Base-by-base conservation (phyloP, 345 rosid species). In the Brassica cretica region DNA sequence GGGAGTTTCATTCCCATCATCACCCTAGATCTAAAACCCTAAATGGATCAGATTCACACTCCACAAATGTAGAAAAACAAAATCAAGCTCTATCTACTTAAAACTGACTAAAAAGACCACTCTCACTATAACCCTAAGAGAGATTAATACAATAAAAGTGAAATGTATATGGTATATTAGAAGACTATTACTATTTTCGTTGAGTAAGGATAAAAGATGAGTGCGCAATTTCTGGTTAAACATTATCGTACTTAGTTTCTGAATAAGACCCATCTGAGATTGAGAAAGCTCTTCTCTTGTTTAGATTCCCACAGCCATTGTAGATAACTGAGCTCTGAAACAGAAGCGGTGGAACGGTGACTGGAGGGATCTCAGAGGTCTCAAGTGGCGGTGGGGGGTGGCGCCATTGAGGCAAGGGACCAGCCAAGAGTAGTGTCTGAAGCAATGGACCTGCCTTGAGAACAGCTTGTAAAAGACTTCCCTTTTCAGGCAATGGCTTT, bases 301-400 rank as follows among this genome's bases (percentile, higher is more conserved):
- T 80, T 30, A 74, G 80, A 75, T 81, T 80, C 58, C 85, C 86
- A 78, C 68, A 78, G 16, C 85, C 84, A 60, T 74, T 77, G 79
- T 81, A 46, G n/a, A 46, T 33, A 51, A 69, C 6, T 15, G 72
- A 19, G 44, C 44, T 83, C 64, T 66, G 73, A 77, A 77, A 64
- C 71, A 65, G 91, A 0, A 90, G 90, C n/a, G 76, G 68, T n/a
- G 77, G 77, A 14, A 89, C 84, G 63, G 88, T 85, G 8, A 92
- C 97, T 0, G 93, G 97, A 61, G 97, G 98, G 87, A 94, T 94
- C 83, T 89, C 91, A 64, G 91, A 94, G 76, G 97, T 82, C 24
- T 91, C 93, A 0, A 94, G 89, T 9, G 96, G 91, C 6, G 98
- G 98, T 0, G 98, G 98, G 1, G 98, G 98, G 83, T 92, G 95